Conservation (phyloP, 345 rosid genomes). For the Murraya paniculata region DNA sequence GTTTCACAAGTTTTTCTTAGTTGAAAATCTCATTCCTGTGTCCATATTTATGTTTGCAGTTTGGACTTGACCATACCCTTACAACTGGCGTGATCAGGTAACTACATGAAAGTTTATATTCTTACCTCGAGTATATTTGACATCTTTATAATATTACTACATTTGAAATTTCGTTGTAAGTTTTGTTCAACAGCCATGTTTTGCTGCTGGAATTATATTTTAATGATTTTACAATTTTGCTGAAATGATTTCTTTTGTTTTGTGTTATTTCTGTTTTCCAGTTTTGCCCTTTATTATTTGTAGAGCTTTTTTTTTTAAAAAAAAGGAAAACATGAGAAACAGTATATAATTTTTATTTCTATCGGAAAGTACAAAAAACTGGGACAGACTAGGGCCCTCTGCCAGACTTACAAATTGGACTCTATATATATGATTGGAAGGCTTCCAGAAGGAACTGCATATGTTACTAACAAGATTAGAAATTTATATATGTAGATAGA, state of each 20-base stretch:
- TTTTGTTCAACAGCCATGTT: neutral
- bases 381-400: no score
- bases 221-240: neutral
- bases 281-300: neutral
- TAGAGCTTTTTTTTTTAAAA: neutral
- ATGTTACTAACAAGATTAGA: neutral
- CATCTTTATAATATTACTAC: neutral
- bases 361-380: no score
- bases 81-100: slow-evolving; percentile 98
- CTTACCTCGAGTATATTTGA: neutral
- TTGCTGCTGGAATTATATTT: no score
- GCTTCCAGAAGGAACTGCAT: neutral
- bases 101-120: neutral
- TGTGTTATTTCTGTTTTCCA: neutral
- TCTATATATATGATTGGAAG: no score
- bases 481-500: neutral
- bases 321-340: no score
- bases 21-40: slow-evolving; percentile 11
- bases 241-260: neutral
- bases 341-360: no score
- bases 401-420: no score
- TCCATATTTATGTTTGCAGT: slow-evolving; percentile 41
- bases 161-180: neutral
- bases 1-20: neutral
- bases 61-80: slow-evolving; percentile 95